Conservation (phyloP, 192 early-diverging fungal genomes). For the Backusella circina region DNA sequence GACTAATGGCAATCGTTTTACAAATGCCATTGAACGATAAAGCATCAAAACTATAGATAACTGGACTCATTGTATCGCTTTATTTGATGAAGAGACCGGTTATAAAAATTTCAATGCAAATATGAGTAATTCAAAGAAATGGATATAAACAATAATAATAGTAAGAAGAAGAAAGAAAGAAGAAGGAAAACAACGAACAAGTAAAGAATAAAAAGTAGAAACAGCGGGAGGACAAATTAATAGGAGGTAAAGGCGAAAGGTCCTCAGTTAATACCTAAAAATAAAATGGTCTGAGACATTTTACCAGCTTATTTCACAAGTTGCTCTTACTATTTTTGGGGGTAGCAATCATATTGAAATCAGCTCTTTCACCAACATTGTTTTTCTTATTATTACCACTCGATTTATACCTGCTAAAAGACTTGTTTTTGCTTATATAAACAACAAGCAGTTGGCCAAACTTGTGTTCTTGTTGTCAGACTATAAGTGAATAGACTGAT, state of each 20-base stretch:
- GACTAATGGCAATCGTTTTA: constrained; percentile 71
- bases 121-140: neutral
- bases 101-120: neutral
- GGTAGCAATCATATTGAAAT: neutral
- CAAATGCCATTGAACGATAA: constrained; percentile 92
- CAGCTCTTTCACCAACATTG: neutral
- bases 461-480: neutral
- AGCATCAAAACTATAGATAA: constrained; percentile 46
- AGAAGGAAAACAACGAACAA: neutral
- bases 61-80: constrained; percentile 18
- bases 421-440: neutral
- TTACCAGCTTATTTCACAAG: neutral
- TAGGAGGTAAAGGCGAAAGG: neutral
- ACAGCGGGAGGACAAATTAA: neutral
- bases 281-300: neutral
- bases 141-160: neutral
- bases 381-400: neutral
- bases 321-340: neutral
- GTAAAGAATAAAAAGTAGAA: neutral
- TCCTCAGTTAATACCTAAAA: neutral
- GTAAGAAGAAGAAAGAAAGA: neutral
- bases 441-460: neutral
- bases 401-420: neutral
- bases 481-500: neutral
- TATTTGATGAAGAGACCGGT: neutral